Base-by-base conservation (phyloP, 352 stramenopile genomes). In the Globisporangium cylindrosporum region DNA sequence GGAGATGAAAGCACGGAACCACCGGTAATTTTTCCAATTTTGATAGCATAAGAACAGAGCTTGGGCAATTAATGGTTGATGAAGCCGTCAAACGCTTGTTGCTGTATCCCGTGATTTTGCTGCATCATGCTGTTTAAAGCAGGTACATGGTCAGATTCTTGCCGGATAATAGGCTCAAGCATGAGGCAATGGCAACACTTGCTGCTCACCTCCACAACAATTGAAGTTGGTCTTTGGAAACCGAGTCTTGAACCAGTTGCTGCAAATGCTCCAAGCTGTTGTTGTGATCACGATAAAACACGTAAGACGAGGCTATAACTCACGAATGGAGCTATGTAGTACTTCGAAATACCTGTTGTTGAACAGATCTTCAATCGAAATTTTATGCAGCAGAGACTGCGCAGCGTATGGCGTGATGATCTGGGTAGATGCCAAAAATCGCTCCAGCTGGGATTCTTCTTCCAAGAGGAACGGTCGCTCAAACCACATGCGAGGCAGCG, bases 371-470 rank as follows among this genome's bases (percentile, higher is more conserved):
- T 82, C 69, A 24, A 92, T 72, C 18, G 75, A 83, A 20, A 92
- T 77, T 55, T 81, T 86, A 65, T 93, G 79, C 6, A 93, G 70
- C 14, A 92, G 64, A 6, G 84, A 91, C 62, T 93, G 86, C 27
- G 86, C 82, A 32, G 82, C 80, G 60, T 82, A 89, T 36, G 80
- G 68, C 46, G 82, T 92, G 22, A 93, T 36, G 49, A 90, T 74
- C 57, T 70, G 67, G 32, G 86, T 93, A 14, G 86, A 92, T 12
- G 82, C 82, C 20, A 93, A 64, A 69, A 93, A 91, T 7, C 78
- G 76, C 66, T 93, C 86, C 25, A 87, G 75, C 70, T 92, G 86
- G 0, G 86, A 93, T 65, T 91, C 84, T 63, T 92, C 84, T 63
- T 92, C 84, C 27, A 92, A 59, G 38, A 93, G 69, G 27, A 90